These are phyloP conservation scores for Flaveria brownii DNA, from an alignment of 129 eudicot species.

Conservation along the genomic window DNA sequence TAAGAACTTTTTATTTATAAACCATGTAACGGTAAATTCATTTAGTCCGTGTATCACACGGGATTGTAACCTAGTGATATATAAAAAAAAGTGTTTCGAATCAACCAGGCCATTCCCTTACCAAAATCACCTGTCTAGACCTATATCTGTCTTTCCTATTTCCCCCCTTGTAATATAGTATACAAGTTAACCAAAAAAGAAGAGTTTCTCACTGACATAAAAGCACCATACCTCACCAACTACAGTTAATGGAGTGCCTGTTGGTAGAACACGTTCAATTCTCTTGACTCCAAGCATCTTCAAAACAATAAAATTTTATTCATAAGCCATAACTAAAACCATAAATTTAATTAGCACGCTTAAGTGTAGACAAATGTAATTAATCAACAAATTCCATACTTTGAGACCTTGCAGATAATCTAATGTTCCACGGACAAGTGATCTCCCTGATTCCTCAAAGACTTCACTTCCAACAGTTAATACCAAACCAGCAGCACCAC, in stretches of 20 bases:
- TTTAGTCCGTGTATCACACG: too few relatives aligned
- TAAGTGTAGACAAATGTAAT: not conserved
- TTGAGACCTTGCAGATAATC: conserved; percentile 96
- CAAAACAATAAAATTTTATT: conserved; percentile 22
- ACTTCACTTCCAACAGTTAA: conserved; percentile 93
- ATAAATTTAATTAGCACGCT: not conserved
- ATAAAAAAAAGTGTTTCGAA: not conserved
- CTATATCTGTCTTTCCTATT: not conserved
- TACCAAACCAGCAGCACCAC: conserved; percentile 91
- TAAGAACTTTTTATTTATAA: too few relatives aligned
- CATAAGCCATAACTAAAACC: conserved; percentile 19
- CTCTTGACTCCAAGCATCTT: conserved; percentile 99
- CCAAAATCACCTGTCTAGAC: not conserved
- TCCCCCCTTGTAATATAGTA: not conserved
- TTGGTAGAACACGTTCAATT: conserved; percentile 92
- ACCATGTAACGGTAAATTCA: too few relatives aligned
- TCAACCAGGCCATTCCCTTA: not conserved
- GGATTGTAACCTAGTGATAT: too few relatives aligned
- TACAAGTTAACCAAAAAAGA: conserved; percentile 13
- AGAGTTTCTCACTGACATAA: conserved; percentile 4
- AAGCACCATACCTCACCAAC: conserved; percentile 88
- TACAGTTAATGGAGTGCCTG: conserved; percentile 90
- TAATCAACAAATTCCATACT: conserved; percentile 40
- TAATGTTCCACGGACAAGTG: conserved; percentile 88
- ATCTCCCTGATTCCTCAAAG: conserved; percentile 88